A percentile compares a stretch with the other conserved stretches of the same genome.
phyloP scores from a whole-genome alignment of 2,329 filamentous ascomycete species.

The Hawksworthiomyces lignivorus region DNA sequence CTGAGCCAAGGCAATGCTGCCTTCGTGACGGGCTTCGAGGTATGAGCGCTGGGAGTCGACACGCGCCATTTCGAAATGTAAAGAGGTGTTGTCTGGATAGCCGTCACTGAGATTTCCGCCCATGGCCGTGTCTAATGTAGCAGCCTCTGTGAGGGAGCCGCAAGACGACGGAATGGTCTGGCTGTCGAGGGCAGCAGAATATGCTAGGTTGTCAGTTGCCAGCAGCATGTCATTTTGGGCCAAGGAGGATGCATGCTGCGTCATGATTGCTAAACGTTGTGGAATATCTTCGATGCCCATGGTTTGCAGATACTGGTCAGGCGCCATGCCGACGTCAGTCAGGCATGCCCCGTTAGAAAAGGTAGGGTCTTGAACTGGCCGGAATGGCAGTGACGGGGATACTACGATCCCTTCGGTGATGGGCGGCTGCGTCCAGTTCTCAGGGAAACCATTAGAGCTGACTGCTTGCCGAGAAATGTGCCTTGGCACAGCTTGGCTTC shows the following conservation, averaged over 20 bases:
- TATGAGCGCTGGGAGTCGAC: conserved; percentile 26
- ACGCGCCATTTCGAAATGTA: conserved; percentile 22
- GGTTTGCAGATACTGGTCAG: conserved; percentile 8
- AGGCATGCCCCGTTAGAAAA: background rate
- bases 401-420: no score
- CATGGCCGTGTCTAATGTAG: conserved; percentile 25
- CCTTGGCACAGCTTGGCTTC: background rate
- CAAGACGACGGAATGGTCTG: conserved; percentile 23
- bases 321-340: conserved; percentile 11
- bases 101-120: conserved; percentile 24
- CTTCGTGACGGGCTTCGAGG: no score
- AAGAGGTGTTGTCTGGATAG: conserved; percentile 22
- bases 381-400: no score
- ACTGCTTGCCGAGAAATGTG: no score
- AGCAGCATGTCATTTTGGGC: no score
- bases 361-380: background rate
- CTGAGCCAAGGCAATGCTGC: background rate
- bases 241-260: no score
- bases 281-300: no score
- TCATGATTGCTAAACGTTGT: no score
- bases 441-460: no score
- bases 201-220: no score
- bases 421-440: no score
- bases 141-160: conserved; percentile 28
- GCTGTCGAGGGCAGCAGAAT: no score